Evolutionary conservation across 163 green algal genomes (phyloP).

Genomic region (Volvox carteri): DNA sequence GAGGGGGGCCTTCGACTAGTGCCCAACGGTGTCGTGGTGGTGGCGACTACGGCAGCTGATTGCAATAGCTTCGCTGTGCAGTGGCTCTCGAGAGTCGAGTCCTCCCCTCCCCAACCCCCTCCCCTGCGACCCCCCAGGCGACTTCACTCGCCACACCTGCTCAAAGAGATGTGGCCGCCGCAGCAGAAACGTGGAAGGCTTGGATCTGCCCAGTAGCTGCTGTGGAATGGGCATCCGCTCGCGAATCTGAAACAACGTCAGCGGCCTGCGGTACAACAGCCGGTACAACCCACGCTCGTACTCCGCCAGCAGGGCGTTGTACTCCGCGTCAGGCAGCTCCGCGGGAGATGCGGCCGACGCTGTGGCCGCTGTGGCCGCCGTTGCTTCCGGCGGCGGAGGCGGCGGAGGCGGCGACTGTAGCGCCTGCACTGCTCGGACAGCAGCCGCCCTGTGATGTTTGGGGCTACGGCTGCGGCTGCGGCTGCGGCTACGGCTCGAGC

Average conservation of each 20-base stretch:
- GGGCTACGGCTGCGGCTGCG: neutral
- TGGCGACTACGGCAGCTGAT: no score
- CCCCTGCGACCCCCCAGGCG: no score
- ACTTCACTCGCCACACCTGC: no score
- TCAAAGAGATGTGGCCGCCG: constrained; percentile 36
- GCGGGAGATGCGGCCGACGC: neutral
- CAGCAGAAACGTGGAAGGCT: constrained; percentile 54
- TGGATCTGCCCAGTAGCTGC: constrained; percentile 14
- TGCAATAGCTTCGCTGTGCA: no score
- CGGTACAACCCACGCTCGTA: constrained; percentile 51
- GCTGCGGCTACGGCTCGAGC: neutral
- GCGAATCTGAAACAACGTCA: constrained; percentile 52
- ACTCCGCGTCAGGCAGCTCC: neutral
- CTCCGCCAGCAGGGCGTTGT: neutral
- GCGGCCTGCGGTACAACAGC: neutral
- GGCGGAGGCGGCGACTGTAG: no score
- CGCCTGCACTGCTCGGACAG: no score
- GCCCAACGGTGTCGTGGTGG: no score
- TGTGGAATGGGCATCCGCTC: constrained; percentile 41
- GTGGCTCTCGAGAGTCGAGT: no score
- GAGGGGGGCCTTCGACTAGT: no score
- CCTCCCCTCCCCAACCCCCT: no score
- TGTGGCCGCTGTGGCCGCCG: neutral
- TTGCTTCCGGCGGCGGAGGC: neutral
- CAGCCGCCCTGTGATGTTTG: no score